These are phyloP conservation scores for Paulownia fortunei DNA, from an alignment of 257 asterid genomes.

Conservation along the genomic window DNA sequence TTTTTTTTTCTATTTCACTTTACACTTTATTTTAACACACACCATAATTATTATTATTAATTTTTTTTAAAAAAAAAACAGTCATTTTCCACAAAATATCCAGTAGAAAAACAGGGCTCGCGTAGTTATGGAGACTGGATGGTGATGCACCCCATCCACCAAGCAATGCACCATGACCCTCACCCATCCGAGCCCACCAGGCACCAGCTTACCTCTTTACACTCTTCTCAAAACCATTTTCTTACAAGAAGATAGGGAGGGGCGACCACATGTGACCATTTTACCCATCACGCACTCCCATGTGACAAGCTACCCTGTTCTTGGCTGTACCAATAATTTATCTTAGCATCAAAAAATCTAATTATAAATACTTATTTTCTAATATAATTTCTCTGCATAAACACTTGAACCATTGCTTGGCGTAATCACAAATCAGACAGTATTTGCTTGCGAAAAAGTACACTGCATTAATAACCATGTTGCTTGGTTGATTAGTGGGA, in stretches of 20 bases:
- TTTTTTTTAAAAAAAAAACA: no score
- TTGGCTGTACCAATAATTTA: slow-evolving; percentile 26
- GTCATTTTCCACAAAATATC: no score
- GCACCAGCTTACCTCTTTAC: no score
- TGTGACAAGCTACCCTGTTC: slow-evolving; percentile 46
- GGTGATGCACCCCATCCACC: slow-evolving; percentile 45
- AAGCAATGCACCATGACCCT: slow-evolving; percentile 28
- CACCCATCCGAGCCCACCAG: slow-evolving; percentile 23
- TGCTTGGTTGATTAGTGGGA: slow-evolving; percentile 41
- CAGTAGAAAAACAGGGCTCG: no score
- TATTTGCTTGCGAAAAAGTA: slow-evolving; percentile 19
- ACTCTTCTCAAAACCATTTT: no score
- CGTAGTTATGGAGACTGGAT: slow-evolving; percentile 29
- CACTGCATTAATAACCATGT: slow-evolving; percentile 49
- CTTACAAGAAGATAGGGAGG: no score
- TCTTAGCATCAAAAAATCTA: no score
- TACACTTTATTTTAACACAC: no score
- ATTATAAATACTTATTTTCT: no score
- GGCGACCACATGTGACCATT: slow-evolving; percentile 20
- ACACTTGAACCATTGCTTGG: neutral
- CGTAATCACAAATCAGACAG: slow-evolving; percentile 26
- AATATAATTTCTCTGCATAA: neutral
- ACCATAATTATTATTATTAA: no score
- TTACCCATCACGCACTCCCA: slow-evolving; percentile 34
- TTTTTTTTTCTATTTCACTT: no score